Conservation (phyloP, 2,329 filamentous ascomycete species). For the Penicillium carneum region DNA sequence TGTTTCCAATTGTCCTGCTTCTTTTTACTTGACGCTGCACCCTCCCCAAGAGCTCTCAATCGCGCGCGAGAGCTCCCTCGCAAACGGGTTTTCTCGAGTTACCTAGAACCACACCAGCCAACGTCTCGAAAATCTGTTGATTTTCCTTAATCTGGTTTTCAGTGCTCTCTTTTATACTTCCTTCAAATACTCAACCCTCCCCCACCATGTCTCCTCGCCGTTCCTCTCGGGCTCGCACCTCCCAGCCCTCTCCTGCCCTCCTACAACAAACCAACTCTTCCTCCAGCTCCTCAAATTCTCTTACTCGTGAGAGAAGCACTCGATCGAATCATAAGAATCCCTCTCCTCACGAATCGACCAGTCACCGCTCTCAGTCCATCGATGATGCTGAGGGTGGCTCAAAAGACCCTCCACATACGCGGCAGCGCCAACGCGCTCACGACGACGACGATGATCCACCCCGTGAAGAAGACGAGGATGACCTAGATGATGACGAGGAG, state of each 20-base stretch:
- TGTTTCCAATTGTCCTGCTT: constrained; percentile 41
- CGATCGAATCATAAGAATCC: constrained; percentile 74
- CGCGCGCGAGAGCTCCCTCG: constrained; percentile 37
- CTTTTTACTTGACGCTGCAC: constrained; percentile 21
- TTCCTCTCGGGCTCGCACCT: constrained; percentile 86
- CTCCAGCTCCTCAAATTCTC: constrained; percentile 74
- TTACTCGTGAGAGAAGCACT: constrained; percentile 77
- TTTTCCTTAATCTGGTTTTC: constrained; percentile 16
- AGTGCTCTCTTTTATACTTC: constrained; percentile 21
- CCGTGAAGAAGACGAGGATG: constrained; percentile 67
- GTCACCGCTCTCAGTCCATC: constrained; percentile 59
- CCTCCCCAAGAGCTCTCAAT: constrained; percentile 33
- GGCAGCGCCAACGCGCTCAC: constrained; percentile 78
- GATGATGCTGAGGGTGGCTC: constrained; percentile 62
- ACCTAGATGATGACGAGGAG: constrained; percentile 75
- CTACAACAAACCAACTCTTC: constrained; percentile 79
- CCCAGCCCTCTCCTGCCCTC: constrained; percentile 71
- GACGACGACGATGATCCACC: constrained; percentile 68
- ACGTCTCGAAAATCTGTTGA: constrained; percentile 14
- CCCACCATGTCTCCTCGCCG: constrained; percentile 74
- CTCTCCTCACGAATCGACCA: constrained; percentile 77
- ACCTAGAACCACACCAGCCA: constrained; percentile 19
- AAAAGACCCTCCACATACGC: constrained; percentile 72
- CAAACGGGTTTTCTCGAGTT: constrained; percentile 31
- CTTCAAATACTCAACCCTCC: constrained; percentile 19